Evolutionary conservation across 2,329 filamentous ascomycete genomes (phyloP).

Genomic region (Dichotomopilus funicola): DNA sequence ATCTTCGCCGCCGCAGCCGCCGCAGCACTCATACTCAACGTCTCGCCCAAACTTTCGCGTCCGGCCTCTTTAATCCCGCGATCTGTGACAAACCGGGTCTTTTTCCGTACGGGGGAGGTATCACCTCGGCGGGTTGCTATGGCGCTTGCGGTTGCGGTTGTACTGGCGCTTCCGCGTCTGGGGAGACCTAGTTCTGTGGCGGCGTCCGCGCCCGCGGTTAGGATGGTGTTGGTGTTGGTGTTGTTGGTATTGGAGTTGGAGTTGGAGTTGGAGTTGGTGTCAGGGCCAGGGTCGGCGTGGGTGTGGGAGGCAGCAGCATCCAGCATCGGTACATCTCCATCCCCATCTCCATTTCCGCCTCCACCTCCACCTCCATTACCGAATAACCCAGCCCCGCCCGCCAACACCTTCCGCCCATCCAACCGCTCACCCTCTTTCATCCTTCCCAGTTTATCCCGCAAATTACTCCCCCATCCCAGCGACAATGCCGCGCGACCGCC

Average conservation of each 20-base stretch:
- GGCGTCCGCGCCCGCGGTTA: background rate
- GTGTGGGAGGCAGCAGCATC: no score
- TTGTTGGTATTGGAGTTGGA: no score
- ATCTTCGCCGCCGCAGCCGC: background rate
- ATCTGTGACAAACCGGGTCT: slow-evolving; percentile 72
- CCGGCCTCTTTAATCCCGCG: slow-evolving; percentile 73
- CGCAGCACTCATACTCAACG: background rate
- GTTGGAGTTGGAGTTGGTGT: background rate
- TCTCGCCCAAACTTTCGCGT: slow-evolving; percentile 61
- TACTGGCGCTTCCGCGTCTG: background rate
- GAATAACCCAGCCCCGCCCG: no score
- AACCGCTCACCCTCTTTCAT: slow-evolving; percentile 58
- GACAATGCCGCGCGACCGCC: background rate
- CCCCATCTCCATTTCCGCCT: background rate
- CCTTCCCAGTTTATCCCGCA: slow-evolving; percentile 50
- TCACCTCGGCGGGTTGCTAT: slow-evolving; percentile 23
- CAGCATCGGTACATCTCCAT: background rate
- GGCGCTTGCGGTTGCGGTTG: slow-evolving; percentile 20
- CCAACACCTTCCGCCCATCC: slow-evolving; percentile 9
- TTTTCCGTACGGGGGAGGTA: slow-evolving; percentile 54
- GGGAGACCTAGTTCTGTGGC: background rate
- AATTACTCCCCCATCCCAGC: slow-evolving; percentile 51
- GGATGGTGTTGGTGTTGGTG: background rate
- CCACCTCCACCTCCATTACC: no score
- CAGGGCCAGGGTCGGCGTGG: no score